Base-by-base conservation (phyloP, 352 stramenopile genomes). In the Blastocystis sp. region DNA sequence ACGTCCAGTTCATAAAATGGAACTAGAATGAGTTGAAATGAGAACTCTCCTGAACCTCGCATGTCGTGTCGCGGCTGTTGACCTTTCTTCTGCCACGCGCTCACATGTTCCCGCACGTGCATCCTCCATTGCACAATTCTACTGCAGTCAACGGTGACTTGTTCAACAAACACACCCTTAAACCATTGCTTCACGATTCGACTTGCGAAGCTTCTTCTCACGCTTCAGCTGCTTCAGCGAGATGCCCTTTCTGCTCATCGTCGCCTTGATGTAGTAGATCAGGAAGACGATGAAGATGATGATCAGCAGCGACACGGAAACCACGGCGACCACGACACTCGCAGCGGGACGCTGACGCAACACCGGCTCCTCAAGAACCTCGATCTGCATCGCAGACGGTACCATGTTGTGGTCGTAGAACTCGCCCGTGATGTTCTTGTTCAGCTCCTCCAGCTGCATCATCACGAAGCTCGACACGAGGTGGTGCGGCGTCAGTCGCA, bases 361-460 rank as follows among this genome's bases (percentile, higher is more conserved):
- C 42, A 45, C 43, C 10, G 64, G 64, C 19, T 74, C 24, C 64
- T 57, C 48, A 57, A 57, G 48, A 57, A 57, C 48, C 48, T 57
- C 48, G 48, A 57, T 57, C 6, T 7, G 6, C 6, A 57, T 57
- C 48, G 48, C 14, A 14, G 6, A 7, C 48, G 48, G 48, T 17
- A 57, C 6, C 6, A 17, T 17, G 48, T 57, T 57, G 6, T 57
- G 48, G 14, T 74, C 64, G 42, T 74, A 74, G 64, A 74, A 74
- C 17, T 74, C 40, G 11, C 24, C 64, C 10, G 64, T 74, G 17
- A 74, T 28, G 42, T 74, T n/a, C 64, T n/a, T n/a, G 42, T 74
- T 45, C 64, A 74, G 42, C 64, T 74, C 64, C 34, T 74, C 42
- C 64, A 74, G 42, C 64, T 74, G 64, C 42, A 74, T 74, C 64